Evolutionary conservation across 2,329 filamentous ascomycete genomes (phyloP).

Genomic region (Didymosphaeria variabile): DNA sequence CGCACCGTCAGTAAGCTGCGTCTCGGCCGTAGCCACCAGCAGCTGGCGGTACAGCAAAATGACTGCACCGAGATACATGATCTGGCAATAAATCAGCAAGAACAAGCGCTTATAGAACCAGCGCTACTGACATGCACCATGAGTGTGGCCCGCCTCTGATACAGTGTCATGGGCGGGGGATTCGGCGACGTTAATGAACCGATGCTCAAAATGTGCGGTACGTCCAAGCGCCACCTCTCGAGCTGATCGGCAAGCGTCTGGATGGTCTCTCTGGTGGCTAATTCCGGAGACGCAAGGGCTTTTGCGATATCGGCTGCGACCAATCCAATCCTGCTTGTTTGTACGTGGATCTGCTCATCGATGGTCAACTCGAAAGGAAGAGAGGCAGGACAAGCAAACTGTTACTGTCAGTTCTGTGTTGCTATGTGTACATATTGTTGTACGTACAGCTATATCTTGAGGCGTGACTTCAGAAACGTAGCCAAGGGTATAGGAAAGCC

Average conservation of each 20-base stretch:
- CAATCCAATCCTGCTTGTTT: constrained; percentile 48
- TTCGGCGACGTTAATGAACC: constrained; percentile 37
- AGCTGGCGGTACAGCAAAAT: constrained; percentile 48
- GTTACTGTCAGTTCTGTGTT: constrained; percentile 23
- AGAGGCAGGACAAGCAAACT: constrained; percentile 34
- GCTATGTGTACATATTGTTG: background rate
- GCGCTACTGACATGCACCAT: constrained; percentile 46
- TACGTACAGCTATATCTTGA: constrained; percentile 40
- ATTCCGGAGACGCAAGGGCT: constrained; percentile 40
- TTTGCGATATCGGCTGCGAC: constrained; percentile 49
- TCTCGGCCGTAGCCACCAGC: constrained; percentile 44
- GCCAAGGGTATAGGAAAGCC: constrained; percentile 50
- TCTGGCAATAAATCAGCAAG: constrained; percentile 29
- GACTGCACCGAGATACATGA: constrained; percentile 50
- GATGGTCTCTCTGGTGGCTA: constrained; percentile 41
- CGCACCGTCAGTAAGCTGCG: constrained; percentile 38
- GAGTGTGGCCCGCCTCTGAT: constrained; percentile 45
- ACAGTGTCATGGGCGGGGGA: constrained; percentile 36
- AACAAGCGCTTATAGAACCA: background rate
- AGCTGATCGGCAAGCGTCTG: constrained; percentile 41
- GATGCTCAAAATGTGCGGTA: constrained; percentile 45
- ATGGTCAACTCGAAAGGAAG: constrained; percentile 29
- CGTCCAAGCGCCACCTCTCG: constrained; percentile 43
- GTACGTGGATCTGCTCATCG: constrained; percentile 45
- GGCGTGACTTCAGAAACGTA: constrained; percentile 44